A percentile compares a stretch with the other conserved stretches of the same genome.
phyloP scores from a whole-genome alignment of 148 eudicot genomes.

The Dysphania ambrosioides region DNA sequence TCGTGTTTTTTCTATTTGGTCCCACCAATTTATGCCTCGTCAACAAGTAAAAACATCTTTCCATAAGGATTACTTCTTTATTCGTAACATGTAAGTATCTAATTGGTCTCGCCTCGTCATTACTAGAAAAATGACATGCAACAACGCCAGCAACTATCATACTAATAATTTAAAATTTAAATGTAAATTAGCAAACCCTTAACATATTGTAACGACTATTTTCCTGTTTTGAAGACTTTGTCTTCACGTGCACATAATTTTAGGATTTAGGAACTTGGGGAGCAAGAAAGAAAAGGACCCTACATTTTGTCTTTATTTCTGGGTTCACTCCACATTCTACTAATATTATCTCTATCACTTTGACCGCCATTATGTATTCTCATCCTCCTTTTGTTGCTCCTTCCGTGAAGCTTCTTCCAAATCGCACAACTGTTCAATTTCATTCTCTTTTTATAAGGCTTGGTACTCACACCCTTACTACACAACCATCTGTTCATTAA shows the following conservation, averaged over 20 bases:
- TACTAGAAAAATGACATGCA: background rate
- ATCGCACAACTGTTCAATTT: background rate
- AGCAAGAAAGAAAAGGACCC: slow-evolving; percentile 16
- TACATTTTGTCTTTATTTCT: background rate
- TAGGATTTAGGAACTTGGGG: slow-evolving; percentile 2
- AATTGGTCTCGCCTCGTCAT: slow-evolving; percentile 19
- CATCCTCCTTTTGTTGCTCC: background rate
- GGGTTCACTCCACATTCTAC: slow-evolving; percentile 9
- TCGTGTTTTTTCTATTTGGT: too few species aligned
- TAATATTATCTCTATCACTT: too few species aligned
- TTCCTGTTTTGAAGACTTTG: background rate
- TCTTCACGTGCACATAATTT: slow-evolving; percentile 6
- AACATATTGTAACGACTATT: background rate
- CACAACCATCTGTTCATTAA: background rate
- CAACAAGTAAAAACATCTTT: too few species aligned
- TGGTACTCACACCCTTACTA: background rate
- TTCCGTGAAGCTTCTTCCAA: slow-evolving; percentile 30
- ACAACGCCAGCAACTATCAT: background rate
- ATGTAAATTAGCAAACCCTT: too few species aligned
- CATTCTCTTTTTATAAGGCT: slow-evolving; percentile 9
- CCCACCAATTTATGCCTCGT: too few species aligned
- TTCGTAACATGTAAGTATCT: background rate
- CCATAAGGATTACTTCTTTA: background rate
- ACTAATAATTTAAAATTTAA: background rate
- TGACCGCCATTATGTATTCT: too few species aligned